Conservation (phyloP, 768 basidiomycete species). For the Russula sp. region DNA sequence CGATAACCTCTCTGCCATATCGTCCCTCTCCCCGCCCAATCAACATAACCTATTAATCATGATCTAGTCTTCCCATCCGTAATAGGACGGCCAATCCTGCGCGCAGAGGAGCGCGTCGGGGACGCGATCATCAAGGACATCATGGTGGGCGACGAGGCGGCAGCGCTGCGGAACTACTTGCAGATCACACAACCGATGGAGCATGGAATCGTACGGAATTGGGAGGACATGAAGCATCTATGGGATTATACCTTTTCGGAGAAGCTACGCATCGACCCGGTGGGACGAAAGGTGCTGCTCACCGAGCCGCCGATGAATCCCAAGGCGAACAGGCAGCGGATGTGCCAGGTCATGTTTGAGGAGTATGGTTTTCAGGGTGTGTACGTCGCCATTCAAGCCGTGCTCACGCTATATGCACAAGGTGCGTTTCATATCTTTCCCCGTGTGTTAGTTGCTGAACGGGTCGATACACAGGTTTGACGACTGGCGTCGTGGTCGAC, state of each 20-base stretch:
- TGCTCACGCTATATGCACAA: conserved; percentile 96
- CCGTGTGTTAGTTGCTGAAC: not conserved
- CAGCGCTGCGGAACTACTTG: conserved; percentile 88
- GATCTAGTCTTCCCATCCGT: conserved; percentile 88
- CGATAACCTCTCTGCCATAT: not conserved
- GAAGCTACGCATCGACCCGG: conserved; percentile 86
- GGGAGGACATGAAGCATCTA: conserved; percentile 97
- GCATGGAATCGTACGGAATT: conserved; percentile 97
- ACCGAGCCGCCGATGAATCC: conserved; percentile 99
- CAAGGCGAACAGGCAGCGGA: conserved; percentile 82
- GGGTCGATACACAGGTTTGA: conserved; percentile 60
- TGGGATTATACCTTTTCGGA: conserved; percentile 99
- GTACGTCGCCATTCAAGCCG: conserved; percentile 98
- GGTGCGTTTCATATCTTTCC: conserved; percentile 50
- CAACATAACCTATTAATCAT: not conserved
- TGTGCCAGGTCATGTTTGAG: conserved; percentile 99
- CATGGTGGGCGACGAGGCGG: conserved; percentile 98
- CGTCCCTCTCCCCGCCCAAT: not conserved
- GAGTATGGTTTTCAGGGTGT: conserved; percentile 95
- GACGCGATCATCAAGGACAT: conserved; percentile 88
- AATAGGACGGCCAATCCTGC: conserved; percentile 93
- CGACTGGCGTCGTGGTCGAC: conserved; percentile 98
- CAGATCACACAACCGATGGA: conserved; percentile 99
- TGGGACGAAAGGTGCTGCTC: conserved; percentile 83
- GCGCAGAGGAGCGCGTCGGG: conserved; percentile 93